Evolutionary conservation across 2,329 filamentous ascomycete species (phyloP), one percentile per base, ranked within the genome.

Genomic region (Penicillium decumbens): DNA sequence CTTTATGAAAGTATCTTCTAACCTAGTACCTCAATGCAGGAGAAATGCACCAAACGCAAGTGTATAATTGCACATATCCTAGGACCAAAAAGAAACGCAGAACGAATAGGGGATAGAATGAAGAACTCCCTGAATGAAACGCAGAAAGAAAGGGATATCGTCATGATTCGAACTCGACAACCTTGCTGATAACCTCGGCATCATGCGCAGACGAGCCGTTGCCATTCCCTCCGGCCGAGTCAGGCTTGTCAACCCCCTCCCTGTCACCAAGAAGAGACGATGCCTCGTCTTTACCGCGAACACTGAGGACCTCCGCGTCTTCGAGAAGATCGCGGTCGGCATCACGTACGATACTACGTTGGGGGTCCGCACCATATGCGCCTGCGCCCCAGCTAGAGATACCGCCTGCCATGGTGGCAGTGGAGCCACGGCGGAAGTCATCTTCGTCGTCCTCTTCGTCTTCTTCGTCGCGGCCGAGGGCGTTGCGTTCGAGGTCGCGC

Each of bases 401-500:
- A 44, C 60, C 64, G 13, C 67, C 66, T 4, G 68, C 62, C 55
- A 68, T 68, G 9, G 58, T 48, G 1, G 64, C 53, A 0, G 66
- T 44, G 12, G 58, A 55, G 3, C 54, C 49, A 9, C 53, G 45
- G 38, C 55, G 52, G 33, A 83, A 80, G 20, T 82, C 82, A 10
- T 87, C 85, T 3, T 88, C 86, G 0, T 85, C 85, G 0, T 86
- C 85, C 0, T 83, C 81, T 1, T 84, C 82, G 1, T 84, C 82
- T 0, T 88, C 85, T 1, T 89, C 86, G 0, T 84, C 80, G 0
- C 62, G 85, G 77, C 39, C 80, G 73, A 84, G 72, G 0, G 85
- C 87, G 52, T 90, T 91, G 70, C 85, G 87, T 71, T 96, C 92
- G 57, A 96, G 74, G 65, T 97, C 92, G 60, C 84, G 85, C 70